Conservation (phyloP, 129 eudicot genomes). For the Escallonia herrerae region DNA sequence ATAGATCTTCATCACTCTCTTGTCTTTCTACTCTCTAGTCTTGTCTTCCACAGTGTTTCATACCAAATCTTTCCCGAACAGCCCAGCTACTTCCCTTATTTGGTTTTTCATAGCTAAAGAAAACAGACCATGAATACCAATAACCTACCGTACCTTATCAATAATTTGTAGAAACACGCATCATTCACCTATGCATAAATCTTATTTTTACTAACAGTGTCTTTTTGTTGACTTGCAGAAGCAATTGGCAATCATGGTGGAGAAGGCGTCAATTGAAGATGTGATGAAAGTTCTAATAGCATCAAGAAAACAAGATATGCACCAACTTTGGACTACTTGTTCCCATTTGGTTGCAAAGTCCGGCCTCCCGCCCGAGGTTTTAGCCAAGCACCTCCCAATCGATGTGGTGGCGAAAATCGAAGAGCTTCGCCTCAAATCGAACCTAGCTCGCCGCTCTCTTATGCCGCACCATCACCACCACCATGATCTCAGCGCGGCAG, state of each 20-base stretch:
- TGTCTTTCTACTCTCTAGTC: conserved; percentile 33
- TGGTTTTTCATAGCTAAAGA: conserved; percentile 27
- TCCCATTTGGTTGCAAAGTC: conserved; percentile 90
- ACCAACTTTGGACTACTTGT: conserved; percentile 92
- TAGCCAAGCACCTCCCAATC: conserved; percentile 85
- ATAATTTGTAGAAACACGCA: conserved; percentile 2
- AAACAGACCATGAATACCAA: conserved; percentile 16
- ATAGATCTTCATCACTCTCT: conserved; percentile 33
- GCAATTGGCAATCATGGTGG: conserved; percentile 81
- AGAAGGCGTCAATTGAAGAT: conserved; percentile 92
- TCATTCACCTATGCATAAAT: neutral
- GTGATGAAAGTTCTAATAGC: conserved; percentile 96
- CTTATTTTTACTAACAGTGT: neutral
- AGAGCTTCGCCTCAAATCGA: conserved; percentile 77
- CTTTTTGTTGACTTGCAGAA: conserved; percentile 41
- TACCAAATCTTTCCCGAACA: conserved; percentile 32
- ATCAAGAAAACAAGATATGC: conserved; percentile 98
- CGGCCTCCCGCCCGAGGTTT: conserved; percentile 82
- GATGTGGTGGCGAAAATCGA: conserved; percentile 79
- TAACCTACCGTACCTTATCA: conserved; percentile 21
- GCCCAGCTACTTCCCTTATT: conserved; percentile 37
- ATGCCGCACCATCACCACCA: conserved; percentile 55
- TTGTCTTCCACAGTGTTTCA: conserved; percentile 61
- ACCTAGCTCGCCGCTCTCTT: conserved; percentile 47
- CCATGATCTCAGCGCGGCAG: conserved; percentile 44